These are phyloP conservation scores for Colletotrichum euphorbiae DNA, from an alignment of 2,329 filamentous ascomycete species.

Conservation along the genomic window DNA sequence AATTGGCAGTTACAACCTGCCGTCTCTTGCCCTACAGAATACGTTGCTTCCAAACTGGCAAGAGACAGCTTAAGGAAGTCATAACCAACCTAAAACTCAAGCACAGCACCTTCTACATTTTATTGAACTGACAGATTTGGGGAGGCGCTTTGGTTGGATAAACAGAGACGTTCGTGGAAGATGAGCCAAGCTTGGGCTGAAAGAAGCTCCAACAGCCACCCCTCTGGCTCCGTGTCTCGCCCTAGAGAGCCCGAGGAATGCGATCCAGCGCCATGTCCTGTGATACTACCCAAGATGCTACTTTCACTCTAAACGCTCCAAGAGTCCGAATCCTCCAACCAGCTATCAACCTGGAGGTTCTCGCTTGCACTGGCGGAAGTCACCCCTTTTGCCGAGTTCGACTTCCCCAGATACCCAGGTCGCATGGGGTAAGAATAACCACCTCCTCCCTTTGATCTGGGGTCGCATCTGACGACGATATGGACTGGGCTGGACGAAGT, in stretches of 20 bases:
- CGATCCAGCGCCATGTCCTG: background rate
- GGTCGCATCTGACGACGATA: slow-evolving; percentile 2
- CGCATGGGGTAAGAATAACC: slow-evolving; percentile 1
- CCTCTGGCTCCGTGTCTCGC: background rate
- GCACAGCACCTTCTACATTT: too few species aligned
- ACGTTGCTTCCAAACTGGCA: too few species aligned
- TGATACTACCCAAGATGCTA: background rate
- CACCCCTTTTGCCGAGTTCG: background rate
- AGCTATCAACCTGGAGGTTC: background rate
- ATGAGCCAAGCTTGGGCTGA: background rate
- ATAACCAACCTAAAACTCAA: too few species aligned
- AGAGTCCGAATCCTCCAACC: background rate
- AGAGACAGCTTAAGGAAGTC: too few species aligned
- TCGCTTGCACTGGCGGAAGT: background rate
- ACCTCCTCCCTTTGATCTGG: background rate
- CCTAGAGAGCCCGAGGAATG: slow-evolving; percentile 16
- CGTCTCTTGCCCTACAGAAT: too few species aligned
- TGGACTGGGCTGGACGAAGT: slow-evolving; percentile 8
- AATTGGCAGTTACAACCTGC: too few species aligned
- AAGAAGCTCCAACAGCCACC: slow-evolving; percentile 3
- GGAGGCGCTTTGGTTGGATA: too few species aligned
- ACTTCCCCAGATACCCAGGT: slow-evolving; percentile 9
- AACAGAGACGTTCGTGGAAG: background rate
- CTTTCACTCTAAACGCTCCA: background rate
- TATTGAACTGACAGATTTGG: too few species aligned